Evolutionary conservation across 108 stramenopile genomes (phyloP).

Genomic region (Hondaea fermentalgiana): DNA sequence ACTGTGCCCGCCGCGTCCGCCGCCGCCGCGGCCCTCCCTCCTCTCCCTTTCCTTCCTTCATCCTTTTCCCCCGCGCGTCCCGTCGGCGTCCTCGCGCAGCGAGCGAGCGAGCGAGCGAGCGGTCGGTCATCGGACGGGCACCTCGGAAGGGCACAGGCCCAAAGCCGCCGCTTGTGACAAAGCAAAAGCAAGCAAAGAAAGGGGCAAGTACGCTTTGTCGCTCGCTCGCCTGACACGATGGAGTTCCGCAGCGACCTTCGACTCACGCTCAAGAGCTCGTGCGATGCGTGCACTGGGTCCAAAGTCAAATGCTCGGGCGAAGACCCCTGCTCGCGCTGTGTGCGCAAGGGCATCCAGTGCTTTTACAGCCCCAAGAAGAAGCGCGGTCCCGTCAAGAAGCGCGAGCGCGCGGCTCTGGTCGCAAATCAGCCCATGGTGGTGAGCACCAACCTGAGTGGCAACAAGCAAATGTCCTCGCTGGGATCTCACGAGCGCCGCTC

Average conservation of each 20-base stretch:
- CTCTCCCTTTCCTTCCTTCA: too few relatives aligned
- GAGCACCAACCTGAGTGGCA: not conserved
- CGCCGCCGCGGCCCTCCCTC: too few relatives aligned
- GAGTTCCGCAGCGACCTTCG: not conserved
- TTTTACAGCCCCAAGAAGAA: constrained; percentile 15
- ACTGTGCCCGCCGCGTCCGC: too few relatives aligned
- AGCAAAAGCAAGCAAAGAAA: not conserved
- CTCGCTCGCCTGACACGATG: not conserved
- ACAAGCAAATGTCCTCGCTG: constrained; percentile 14
- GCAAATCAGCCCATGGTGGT: constrained; percentile 17
- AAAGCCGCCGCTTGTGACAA: too few relatives aligned
- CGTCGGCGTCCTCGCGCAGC: too few relatives aligned
- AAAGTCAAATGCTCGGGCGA: constrained; percentile 13
- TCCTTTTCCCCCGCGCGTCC: too few relatives aligned
- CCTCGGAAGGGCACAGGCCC: too few relatives aligned
- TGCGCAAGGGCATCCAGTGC: constrained; percentile 13
- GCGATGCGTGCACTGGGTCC: not conserved
- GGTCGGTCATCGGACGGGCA: too few relatives aligned
- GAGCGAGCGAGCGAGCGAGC: too few relatives aligned
- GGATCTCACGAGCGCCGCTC: not conserved
- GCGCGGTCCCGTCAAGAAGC: constrained; percentile 1
- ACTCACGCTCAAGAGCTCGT: constrained; percentile 11
- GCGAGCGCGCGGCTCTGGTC: not conserved
- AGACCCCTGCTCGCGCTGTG: not conserved
- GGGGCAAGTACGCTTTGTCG: not conserved